These are phyloP conservation scores for Aspergillus sp. DNA, from an alignment of 2,329 filamentous ascomycete genomes.

Conservation along the genomic window DNA sequence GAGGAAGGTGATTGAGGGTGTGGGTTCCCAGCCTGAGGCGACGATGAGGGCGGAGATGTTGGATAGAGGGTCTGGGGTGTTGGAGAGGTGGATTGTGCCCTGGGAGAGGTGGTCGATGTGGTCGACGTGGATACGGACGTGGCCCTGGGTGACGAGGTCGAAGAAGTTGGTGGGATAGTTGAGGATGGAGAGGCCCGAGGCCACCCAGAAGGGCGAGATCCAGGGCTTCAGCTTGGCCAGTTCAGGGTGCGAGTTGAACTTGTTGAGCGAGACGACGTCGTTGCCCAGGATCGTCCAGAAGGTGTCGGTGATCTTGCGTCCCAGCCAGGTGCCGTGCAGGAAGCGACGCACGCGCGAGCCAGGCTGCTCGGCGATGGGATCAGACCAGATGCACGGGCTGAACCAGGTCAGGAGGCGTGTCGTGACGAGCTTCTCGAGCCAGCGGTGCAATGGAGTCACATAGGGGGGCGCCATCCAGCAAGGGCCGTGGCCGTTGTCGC, in stretches of 20 bases:
- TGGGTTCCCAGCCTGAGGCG: slow-evolving; percentile 58
- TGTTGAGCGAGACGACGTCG: slow-evolving; percentile 50
- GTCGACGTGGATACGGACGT: slow-evolving; percentile 56
- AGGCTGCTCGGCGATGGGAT: slow-evolving; percentile 56
- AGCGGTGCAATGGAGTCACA: slow-evolving; percentile 66
- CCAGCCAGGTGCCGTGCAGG: slow-evolving; percentile 53
- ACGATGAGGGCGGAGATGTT: slow-evolving; percentile 53
- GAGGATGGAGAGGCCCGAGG: slow-evolving; percentile 57
- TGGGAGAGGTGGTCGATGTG: slow-evolving; percentile 53
- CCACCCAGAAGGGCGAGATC: slow-evolving; percentile 53
- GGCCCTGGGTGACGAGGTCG: slow-evolving; percentile 53
- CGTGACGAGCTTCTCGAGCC: slow-evolving; percentile 66
- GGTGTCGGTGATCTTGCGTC: slow-evolving; percentile 47
- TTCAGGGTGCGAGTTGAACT: slow-evolving; percentile 47
- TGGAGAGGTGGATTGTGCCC: slow-evolving; percentile 48
- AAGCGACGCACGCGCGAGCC: slow-evolving; percentile 47
- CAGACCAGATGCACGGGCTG: slow-evolving; percentile 71
- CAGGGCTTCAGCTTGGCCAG: slow-evolving; percentile 48
- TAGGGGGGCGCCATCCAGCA: slow-evolving; percentile 48
- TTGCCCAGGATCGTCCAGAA: slow-evolving; percentile 56
- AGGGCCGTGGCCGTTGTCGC: slow-evolving; percentile 42
- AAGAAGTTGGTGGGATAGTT: slow-evolving; percentile 62
- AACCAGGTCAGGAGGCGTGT: slow-evolving; percentile 72
- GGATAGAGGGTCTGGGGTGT: slow-evolving; percentile 51
- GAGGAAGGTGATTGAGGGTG: slow-evolving; percentile 50